These are phyloP conservation scores for Colletotrichum plurivorum DNA, from an alignment of 2,329 filamentous ascomycete species.

Conservation along the genomic window DNA sequence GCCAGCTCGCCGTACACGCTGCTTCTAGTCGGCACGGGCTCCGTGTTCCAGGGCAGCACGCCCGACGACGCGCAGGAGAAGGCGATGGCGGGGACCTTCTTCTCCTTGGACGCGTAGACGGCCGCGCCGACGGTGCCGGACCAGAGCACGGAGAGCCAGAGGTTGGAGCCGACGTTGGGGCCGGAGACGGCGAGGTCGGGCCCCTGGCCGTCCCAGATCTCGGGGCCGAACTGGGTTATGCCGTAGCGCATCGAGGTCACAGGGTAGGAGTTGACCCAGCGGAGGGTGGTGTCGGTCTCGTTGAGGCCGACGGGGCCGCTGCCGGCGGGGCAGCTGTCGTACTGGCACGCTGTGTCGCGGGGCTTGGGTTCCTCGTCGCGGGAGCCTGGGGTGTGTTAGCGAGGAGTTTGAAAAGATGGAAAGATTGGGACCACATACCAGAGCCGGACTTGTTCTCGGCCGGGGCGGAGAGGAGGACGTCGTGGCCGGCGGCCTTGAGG, in stretches of 20 bases:
- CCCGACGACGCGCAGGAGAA: conserved; percentile 71
- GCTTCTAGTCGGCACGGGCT: conserved; percentile 67
- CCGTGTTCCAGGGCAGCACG: conserved; percentile 67
- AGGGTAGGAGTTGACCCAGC: conserved; percentile 81
- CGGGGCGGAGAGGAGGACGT: conserved; percentile 75
- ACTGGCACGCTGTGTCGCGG: conserved; percentile 69
- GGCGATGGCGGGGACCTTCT: conserved; percentile 75
- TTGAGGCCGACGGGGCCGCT: conserved; percentile 72
- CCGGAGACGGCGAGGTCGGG: conserved; percentile 77
- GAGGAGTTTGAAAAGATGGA: neutral
- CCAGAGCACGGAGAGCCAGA: conserved; percentile 68
- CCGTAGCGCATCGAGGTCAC: conserved; percentile 75
- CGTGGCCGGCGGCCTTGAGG: conserved; percentile 68
- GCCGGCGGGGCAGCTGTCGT: conserved; percentile 70
- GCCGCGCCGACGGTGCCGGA: conserved; percentile 80
- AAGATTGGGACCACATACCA: neutral
- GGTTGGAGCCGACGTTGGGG: conserved; percentile 72
- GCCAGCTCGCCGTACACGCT: conserved; percentile 76
- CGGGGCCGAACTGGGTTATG: conserved; percentile 68
- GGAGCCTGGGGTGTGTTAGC: conserved; percentile 60
- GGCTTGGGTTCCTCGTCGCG: conserved; percentile 58
- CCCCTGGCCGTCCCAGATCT: conserved; percentile 64
- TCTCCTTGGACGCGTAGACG: conserved; percentile 67
- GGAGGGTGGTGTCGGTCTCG: conserved; percentile 68
- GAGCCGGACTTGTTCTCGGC: conserved; percentile 76